These are phyloP conservation scores for Trichoderma orchidacearum DNA, from an alignment of 495 filamentous ascomycete species.

Conservation along the genomic window DNA sequence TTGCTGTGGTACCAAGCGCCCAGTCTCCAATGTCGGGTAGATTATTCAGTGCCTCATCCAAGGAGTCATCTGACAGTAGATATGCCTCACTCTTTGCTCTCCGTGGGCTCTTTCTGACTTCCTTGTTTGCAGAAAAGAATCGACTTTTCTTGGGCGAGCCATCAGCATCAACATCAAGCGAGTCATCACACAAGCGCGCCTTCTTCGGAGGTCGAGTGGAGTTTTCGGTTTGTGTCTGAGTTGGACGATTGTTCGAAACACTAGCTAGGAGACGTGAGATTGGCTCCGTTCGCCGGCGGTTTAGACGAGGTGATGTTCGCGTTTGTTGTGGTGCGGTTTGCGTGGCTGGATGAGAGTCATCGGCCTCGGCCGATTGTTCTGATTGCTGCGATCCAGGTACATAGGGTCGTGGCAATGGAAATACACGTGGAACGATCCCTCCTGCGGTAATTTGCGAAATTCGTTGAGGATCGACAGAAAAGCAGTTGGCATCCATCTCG, in stretches of 20 bases:
- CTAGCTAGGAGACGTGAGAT: not conserved
- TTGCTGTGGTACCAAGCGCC: conserved; percentile 1
- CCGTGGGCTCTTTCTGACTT: conserved; percentile 5
- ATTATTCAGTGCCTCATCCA: conserved; percentile 27
- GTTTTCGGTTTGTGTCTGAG: conserved; percentile 5
- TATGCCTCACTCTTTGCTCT: conserved; percentile 9
- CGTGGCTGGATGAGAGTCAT: not conserved
- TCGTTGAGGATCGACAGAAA: conserved; percentile 27
- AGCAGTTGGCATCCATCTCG: conserved; percentile 77
- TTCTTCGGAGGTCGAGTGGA: conserved; percentile 33
- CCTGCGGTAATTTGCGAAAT: conserved; percentile 12
- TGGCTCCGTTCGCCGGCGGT: conserved; percentile 3
- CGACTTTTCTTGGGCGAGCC: conserved; percentile 19
- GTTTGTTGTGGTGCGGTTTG: not conserved
- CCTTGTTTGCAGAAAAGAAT: conserved; percentile 21
- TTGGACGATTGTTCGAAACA: not conserved
- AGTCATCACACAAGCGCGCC: conserved; percentile 31
- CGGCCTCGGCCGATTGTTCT: not conserved
- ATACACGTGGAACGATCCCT: conserved; percentile 24
- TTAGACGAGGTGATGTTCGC: not conserved
- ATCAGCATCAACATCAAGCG: conserved; percentile 5
- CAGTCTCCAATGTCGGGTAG: conserved; percentile 23
- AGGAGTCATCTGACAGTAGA: conserved; percentile 31
- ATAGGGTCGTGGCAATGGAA: conserved; percentile 32
- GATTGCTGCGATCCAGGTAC: conserved; percentile 16